Evolutionary conservation across 148 eudicot species (phyloP), one percentile per base, ranked within the genome.

Genomic region (Agrostemma githago): DNA sequence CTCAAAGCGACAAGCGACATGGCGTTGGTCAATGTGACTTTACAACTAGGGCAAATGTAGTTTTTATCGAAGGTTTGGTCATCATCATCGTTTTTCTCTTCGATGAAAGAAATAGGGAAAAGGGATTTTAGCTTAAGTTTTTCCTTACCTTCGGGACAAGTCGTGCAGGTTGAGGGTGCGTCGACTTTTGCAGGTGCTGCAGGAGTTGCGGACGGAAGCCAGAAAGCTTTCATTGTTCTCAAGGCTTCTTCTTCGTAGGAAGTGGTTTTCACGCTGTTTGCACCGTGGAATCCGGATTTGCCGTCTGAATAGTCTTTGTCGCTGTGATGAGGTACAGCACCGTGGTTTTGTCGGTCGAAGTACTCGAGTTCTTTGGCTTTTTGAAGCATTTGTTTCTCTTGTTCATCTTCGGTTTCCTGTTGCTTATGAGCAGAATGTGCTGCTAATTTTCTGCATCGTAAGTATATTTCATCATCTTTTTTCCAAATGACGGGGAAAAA

Each of bases 131-230:
- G 26, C 82, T 88, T 86, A 15, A 95, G 90, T 69, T 89, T 90
- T 77, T 95, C 97, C 0, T 74, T 86, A 14, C 99, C 99, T 77
- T 95, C 97, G 0, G 99, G 99, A 69, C 99, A 95, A 12, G 77
- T 83, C 43, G 97, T 92, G 82, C 76, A 64, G 54, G 87, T 73
- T 4, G 89, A 68, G 44, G 99, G 99, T 44, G 96, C 90, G 0
- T 84, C 85, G 44, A 90, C 96, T 78, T 92, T 92, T 3, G 72
- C 85, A 5, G 89, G 80, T 37, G 99, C 97, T 79, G 82, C 92
- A 3, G 97, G 99, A 68, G 99, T 95, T 0, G 99, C 99, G 58
- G 97, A 95, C 43, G 98, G 99, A 54, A 95, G 93, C 99, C 99
- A 95, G 70, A 92, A 92, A 8, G 99, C 99, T 81, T 95, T 92